Conservation (phyloP, 768 basidiomycete genomes). For the Pisolithus albus region DNA sequence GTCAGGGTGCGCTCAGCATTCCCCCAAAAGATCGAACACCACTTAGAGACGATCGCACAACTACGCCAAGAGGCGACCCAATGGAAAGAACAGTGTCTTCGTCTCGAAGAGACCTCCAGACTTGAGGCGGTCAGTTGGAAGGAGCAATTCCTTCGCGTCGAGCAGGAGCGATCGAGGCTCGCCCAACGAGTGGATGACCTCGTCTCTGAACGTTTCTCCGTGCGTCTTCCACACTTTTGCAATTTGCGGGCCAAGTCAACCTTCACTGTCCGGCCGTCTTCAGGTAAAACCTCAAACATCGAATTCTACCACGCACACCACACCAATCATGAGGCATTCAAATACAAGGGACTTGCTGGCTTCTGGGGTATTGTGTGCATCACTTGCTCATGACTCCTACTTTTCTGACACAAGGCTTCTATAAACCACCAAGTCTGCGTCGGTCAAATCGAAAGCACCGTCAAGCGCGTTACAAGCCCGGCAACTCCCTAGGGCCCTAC, state of each 20-base stretch:
- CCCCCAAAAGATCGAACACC: constrained; percentile 43
- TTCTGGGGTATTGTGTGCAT: constrained; percentile 16
- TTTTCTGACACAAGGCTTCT: constrained; percentile 25
- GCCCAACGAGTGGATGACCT: constrained; percentile 55
- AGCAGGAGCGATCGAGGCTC: constrained; percentile 57
- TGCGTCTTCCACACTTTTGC: constrained; percentile 21
- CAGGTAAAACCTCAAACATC: constrained; percentile 10
- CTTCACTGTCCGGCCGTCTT: not conserved
- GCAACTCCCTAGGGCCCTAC: constrained; percentile 10
- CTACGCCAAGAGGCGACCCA: constrained; percentile 59
- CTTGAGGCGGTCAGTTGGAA: constrained; percentile 65
- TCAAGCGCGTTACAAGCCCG: constrained; percentile 8
- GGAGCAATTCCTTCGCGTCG: constrained; percentile 69
- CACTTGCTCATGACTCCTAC: constrained; percentile 13
- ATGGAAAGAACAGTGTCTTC: constrained; percentile 63
- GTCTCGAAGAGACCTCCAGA: constrained; percentile 40
- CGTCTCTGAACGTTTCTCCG: constrained; percentile 42
- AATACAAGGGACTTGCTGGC: constrained; percentile 21
- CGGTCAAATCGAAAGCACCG: constrained; percentile 21
- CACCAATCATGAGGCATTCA: constrained; percentile 27
- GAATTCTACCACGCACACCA: constrained; percentile 21
- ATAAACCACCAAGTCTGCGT: constrained; percentile 26
- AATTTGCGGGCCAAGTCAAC: not conserved
- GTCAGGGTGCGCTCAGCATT: not conserved
- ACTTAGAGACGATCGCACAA: constrained; percentile 53